These are phyloP conservation scores for Kwoniella europaea DNA, from an alignment of 768 basidiomycete genomes.

Conservation along the genomic window DNA sequence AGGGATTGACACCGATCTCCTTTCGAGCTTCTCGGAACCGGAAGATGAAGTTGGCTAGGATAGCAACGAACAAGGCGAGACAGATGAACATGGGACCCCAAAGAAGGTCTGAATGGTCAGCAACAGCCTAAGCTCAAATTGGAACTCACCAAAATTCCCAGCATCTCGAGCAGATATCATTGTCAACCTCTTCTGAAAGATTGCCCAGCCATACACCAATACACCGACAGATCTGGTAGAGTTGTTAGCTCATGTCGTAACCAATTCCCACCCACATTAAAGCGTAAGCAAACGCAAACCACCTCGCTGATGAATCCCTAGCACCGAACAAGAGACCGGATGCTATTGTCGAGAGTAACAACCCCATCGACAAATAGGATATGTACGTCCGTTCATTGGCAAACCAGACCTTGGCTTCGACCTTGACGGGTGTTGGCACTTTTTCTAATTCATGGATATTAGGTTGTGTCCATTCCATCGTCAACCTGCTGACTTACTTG, in stretches of 20 bases:
- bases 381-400: constrained; percentile 91
- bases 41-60: constrained; percentile 67
- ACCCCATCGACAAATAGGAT: constrained; percentile 82
- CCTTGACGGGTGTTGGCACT: constrained; percentile 65
- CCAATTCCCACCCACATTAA: constrained; percentile 67
- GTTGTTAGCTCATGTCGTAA: neutral
- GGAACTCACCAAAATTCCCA: constrained; percentile 77
- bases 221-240: constrained; percentile 51
- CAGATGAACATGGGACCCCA: constrained; percentile 83
- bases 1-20: constrained; percentile 37
- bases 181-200: constrained; percentile 86
- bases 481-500: constrained; percentile 36
- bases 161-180: constrained; percentile 89
- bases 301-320: constrained; percentile 69
- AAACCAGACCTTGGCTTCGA: constrained; percentile 97
- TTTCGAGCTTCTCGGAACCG: constrained; percentile 40
- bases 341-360: constrained; percentile 82
- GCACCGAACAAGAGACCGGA: constrained; percentile 84
- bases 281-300: constrained; percentile 83
- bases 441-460: constrained; percentile 43
- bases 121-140: neutral
- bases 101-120: constrained; percentile 68
- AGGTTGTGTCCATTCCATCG: neutral
- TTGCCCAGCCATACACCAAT: constrained; percentile 79
- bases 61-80: constrained; percentile 78